A percentile compares a stretch with the other conserved stretches of the same genome.
Conservation (phyloP, 495 filamentous ascomycete species). For the Aspergillus sclerotioniger region DNA sequence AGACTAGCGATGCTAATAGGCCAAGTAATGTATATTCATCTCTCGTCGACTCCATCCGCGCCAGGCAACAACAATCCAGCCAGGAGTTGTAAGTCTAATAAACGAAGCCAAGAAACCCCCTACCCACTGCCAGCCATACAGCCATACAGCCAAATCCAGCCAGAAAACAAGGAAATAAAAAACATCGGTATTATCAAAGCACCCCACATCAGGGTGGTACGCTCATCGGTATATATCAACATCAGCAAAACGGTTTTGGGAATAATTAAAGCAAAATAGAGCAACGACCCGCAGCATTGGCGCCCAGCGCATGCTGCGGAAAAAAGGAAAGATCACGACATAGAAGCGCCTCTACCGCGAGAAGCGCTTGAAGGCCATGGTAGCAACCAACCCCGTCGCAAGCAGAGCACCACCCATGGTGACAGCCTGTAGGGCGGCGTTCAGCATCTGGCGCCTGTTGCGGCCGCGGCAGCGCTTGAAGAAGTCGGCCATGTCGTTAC, state of each 20-base stretch:
- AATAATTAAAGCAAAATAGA: conserved; percentile 13
- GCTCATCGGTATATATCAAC: conserved; percentile 7
- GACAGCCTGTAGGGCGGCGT: conserved; percentile 51
- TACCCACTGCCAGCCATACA: neutral
- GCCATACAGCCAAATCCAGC: neutral
- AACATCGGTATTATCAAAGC: neutral
- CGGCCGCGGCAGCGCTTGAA: conserved; percentile 56
- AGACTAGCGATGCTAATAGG: neutral
- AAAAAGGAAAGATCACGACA: conserved; percentile 11
- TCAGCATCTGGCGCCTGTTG: conserved; percentile 63
- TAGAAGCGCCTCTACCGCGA: conserved; percentile 26
- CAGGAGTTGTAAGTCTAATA: neutral
- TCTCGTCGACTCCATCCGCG: neutral
- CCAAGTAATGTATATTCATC: neutral
- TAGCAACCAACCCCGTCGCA: conserved; percentile 40
- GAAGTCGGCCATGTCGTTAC: conserved; percentile 56
- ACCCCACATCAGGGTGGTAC: neutral
- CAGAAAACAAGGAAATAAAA: neutral
- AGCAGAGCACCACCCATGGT: conserved; percentile 48
- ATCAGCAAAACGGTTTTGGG: conserved; percentile 9
- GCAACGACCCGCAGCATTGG: conserved; percentile 8
- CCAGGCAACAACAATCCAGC: conserved; percentile 2
- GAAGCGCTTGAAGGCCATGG: conserved; percentile 45
- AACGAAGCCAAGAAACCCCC: neutral
- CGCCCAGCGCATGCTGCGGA: conserved; percentile 20